Evolutionary conservation across 768 basidiomycete genomes (phyloP).

Genomic region (Porpolomopsis calyptriformis): DNA sequence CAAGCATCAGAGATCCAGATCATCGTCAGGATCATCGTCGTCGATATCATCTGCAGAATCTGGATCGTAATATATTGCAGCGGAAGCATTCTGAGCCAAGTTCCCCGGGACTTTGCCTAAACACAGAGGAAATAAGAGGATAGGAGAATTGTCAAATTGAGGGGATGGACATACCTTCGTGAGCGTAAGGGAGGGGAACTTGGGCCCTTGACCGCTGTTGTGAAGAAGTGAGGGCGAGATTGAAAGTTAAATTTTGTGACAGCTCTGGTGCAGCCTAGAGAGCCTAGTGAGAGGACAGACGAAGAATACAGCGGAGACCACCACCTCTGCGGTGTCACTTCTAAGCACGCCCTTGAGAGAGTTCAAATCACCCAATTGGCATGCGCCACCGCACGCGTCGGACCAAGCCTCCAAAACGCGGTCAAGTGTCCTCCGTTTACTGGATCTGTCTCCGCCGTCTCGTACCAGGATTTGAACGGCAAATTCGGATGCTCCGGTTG

Average conservation of each 20-base stretch:
- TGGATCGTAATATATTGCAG: conserved; percentile 77
- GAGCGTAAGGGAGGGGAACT: conserved; percentile 85
- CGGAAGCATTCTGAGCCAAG: conserved; percentile 12
- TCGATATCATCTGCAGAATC: conserved; percentile 92
- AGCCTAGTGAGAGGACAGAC: neutral
- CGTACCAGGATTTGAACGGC: conserved; percentile 54
- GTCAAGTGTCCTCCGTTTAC: conserved; percentile 45
- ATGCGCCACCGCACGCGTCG: conserved; percentile 22
- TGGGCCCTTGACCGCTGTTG: conserved; percentile 72
- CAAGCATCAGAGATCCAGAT: conserved; percentile 60
- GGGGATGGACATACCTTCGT: conserved; percentile 48
- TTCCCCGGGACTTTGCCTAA: conserved; percentile 27
- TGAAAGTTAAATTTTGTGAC: conserved; percentile 72
- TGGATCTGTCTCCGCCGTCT: conserved; percentile 26
- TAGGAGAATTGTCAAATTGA: neutral
- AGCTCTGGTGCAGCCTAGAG: conserved; percentile 41
- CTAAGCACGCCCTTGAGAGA: conserved; percentile 40
- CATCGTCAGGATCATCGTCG: conserved; percentile 94
- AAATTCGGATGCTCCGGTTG: conserved; percentile 28
- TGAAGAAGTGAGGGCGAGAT: conserved; percentile 70
- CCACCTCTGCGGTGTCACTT: conserved; percentile 26
- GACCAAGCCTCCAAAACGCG: conserved; percentile 59
- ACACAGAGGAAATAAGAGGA: neutral
- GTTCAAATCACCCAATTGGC: conserved; percentile 40
- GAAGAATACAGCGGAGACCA: conserved; percentile 9